These are phyloP conservation scores for Endocarpon pusillum DNA, from an alignment of 495 filamentous ascomycete species.

Conservation along the genomic window DNA sequence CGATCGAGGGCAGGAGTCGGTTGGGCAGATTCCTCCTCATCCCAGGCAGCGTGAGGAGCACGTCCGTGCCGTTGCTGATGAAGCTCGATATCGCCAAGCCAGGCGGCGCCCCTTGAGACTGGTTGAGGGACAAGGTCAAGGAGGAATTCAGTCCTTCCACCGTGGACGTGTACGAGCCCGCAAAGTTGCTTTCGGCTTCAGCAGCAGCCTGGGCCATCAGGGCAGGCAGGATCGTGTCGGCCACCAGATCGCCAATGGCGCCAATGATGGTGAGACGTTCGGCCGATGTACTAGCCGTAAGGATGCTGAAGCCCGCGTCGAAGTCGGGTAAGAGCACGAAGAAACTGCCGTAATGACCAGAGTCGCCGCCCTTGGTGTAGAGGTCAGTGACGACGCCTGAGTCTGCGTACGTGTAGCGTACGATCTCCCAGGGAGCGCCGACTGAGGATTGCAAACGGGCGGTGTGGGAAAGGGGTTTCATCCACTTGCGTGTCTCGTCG, in stretches of 20 bases:
- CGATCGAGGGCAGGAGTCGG: constrained; percentile 18
- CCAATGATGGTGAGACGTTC: constrained; percentile 3
- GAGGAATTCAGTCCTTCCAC: constrained; percentile 18
- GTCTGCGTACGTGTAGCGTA: constrained; percentile 16
- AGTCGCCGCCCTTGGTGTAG: constrained; percentile 29
- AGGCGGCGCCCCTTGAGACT: constrained; percentile 16
- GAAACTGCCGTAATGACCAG: constrained; percentile 18
- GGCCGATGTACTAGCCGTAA: constrained; percentile 12
- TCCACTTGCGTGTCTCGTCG: constrained; percentile 33
- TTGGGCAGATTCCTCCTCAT: constrained; percentile 2
- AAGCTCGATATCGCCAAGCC: constrained; percentile 28
- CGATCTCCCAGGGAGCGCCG: constrained; percentile 18
- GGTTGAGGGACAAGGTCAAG: constrained; percentile 19
- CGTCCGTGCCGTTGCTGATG: constrained; percentile 32
- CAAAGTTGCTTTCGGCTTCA: constrained; percentile 15
- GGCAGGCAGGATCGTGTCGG: constrained; percentile 17
- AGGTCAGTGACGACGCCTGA: constrained; percentile 18
- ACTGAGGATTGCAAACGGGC: constrained; percentile 24
- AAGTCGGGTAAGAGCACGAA: constrained; percentile 24
- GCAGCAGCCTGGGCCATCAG: constrained; percentile 16
- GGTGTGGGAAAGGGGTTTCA: constrained; percentile 35
- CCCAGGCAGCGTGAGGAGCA: constrained; percentile 17
- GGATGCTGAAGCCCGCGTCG: constrained; percentile 22
- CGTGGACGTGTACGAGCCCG: constrained; percentile 19
- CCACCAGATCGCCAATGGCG: constrained; percentile 13